A percentile compares a stretch with the other conserved stretches of the same genome.
These are phyloP conservation scores for Galeopsis tetrahit DNA, from an alignment of 257 asterid genomes.

Conservation along the genomic window DNA sequence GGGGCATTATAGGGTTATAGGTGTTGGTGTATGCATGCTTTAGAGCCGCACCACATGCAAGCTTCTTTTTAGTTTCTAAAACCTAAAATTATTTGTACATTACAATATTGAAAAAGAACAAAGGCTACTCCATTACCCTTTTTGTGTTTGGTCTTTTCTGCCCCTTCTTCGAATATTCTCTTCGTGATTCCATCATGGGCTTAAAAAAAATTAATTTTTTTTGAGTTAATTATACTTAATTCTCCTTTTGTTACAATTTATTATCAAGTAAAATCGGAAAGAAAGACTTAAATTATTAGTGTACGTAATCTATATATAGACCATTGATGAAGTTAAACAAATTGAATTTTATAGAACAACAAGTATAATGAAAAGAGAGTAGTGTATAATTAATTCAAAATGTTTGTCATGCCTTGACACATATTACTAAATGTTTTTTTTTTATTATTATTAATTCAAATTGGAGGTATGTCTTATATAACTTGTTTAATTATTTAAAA, in stretches of 20 bases:
- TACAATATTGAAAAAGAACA: slow-evolving; percentile 29
- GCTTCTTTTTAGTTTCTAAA: slow-evolving; percentile 15
- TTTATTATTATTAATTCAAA: too few species aligned
- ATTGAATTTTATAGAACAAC: too few species aligned
- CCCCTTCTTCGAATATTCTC: slow-evolving; percentile 4
- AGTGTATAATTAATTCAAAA: too few species aligned
- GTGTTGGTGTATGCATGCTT: slow-evolving; percentile 33
- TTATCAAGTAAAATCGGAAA: too few species aligned
- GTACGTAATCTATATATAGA: too few species aligned
- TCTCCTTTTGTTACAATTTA: background rate
- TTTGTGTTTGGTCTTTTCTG: background rate
- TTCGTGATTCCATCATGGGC: background rate
- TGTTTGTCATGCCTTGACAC: too few species aligned
- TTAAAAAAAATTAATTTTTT: background rate
- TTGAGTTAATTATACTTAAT: background rate
- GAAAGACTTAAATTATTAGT: too few species aligned
- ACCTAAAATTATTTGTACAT: slow-evolving; percentile 14
- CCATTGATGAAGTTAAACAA: too few species aligned
- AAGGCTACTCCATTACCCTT: background rate
- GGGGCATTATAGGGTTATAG: slow-evolving; percentile 30
- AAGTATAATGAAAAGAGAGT: too few species aligned
- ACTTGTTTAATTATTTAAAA: too few species aligned
- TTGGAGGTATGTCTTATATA: too few species aligned
- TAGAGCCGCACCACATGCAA: slow-evolving; percentile 40
- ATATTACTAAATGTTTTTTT: too few species aligned